Conservation (phyloP, 805 yeast species). For the Wickerhamomyces chambardii region DNA sequence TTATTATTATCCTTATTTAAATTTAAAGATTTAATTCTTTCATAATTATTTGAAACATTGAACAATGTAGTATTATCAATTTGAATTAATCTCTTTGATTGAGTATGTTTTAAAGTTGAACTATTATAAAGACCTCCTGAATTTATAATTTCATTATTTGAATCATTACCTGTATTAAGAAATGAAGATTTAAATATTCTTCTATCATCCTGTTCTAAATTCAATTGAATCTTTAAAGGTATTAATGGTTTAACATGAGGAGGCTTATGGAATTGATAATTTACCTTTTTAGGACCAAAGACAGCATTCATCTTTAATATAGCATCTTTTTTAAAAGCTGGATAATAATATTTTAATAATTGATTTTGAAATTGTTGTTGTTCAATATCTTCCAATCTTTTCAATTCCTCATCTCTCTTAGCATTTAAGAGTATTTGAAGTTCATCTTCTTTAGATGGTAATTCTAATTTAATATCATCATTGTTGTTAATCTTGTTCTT, state of each 20-base stretch:
- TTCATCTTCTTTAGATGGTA: not conserved
- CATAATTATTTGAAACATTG: constrained; percentile 3
- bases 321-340: constrained; percentile 46
- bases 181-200: constrained; percentile 34
- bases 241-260: constrained; percentile 22
- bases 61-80: too few species aligned
- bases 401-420: constrained; percentile 5
- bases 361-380: constrained; percentile 18
- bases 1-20: not conserved
- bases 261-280: constrained; percentile 37
- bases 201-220: constrained; percentile 53
- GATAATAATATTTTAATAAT: constrained; percentile 43
- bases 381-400: constrained; percentile 14
- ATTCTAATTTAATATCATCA: not conserved
- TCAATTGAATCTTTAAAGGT: constrained; percentile 53
- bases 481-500: too few species aligned
- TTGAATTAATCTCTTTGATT: not conserved
- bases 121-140: too few species aligned
- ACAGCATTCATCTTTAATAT: constrained; percentile 57
- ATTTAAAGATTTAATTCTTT: constrained; percentile 10
- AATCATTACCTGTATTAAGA: constrained; percentile 5
- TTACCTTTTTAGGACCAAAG: constrained; percentile 54
- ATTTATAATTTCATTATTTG: constrained; percentile 5
- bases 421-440: constrained; percentile 2
- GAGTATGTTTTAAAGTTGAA: constrained; percentile 2